phyloP scores from a whole-genome alignment of 164 flowering plant species.

The Kingdonia uniflora region DNA sequence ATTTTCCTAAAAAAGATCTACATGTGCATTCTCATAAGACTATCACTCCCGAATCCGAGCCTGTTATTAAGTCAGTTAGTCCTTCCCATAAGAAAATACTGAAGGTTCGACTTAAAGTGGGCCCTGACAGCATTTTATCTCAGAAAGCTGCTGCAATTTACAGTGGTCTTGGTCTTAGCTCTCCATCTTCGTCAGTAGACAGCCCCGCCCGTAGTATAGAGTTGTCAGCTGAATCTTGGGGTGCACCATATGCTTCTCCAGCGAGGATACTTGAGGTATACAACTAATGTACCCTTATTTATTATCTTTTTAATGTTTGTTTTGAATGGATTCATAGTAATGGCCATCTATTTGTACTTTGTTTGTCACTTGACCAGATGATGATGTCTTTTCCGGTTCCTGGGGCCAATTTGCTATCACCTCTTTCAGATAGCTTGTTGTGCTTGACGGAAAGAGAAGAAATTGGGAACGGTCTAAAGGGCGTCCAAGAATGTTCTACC shows the following conservation, averaged over 20 bases:
- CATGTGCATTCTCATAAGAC: slow-evolving; percentile 16
- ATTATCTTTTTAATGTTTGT: not conserved
- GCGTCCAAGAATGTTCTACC: slow-evolving; percentile 7
- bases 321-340: not conserved
- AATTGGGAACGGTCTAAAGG: slow-evolving; percentile 8
- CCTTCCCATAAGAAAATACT: slow-evolving; percentile 47
- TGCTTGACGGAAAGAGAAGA: slow-evolving; percentile 25
- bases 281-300: not conserved
- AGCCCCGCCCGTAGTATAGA: slow-evolving; percentile 42
- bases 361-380: slow-evolving; percentile 32
- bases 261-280: slow-evolving; percentile 54
- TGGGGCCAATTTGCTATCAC: slow-evolving; percentile 42
- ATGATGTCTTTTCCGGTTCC: slow-evolving; percentile 52
- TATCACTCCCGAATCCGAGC: slow-evolving; percentile 22
- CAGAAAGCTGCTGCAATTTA: slow-evolving; percentile 69
- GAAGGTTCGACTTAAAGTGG: slow-evolving; percentile 75
- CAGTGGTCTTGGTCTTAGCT: slow-evolving; percentile 72
- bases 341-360: not conserved
- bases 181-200: slow-evolving; percentile 63
- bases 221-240: slow-evolving; percentile 19
- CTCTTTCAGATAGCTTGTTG: slow-evolving; percentile 48
- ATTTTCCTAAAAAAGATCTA: slow-evolving; percentile 20
- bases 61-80: slow-evolving; percentile 16
- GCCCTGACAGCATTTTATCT: slow-evolving; percentile 46
- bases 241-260: slow-evolving; percentile 36